Conservation (phyloP, 352 stramenopile genomes). For the Globisporangium canariense region DNA sequence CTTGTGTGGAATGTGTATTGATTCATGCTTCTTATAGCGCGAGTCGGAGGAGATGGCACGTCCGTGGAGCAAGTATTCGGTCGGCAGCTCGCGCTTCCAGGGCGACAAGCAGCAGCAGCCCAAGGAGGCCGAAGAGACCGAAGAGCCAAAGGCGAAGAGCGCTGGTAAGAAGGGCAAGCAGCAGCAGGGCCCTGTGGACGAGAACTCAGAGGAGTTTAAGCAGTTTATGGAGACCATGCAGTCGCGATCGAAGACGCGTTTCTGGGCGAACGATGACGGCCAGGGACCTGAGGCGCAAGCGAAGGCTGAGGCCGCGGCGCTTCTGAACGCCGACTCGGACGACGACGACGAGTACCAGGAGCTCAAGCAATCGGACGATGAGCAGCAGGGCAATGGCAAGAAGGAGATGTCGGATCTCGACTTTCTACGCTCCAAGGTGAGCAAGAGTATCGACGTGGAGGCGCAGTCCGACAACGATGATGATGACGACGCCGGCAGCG, state of each 20-base stretch:
- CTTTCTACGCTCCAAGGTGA: conserved; percentile 93
- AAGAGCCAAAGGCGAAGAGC: conserved; percentile 19
- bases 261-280: conserved; percentile 90
- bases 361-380: conserved; percentile 25
- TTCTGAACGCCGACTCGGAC: conserved; percentile 34
- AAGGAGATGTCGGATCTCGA: conserved; percentile 87
- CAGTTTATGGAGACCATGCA: conserved; percentile 92
- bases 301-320: conserved; percentile 22
- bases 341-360: conserved; percentile 90
- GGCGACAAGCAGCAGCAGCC: conserved; percentile 27
- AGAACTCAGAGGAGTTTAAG: conserved; percentile 63
- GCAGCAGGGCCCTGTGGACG: conserved; percentile 23
- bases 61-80: conserved; percentile 89
- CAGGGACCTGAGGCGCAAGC: conserved; percentile 35
- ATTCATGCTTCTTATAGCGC: conserved; percentile 15
- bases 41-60: conserved; percentile 61
- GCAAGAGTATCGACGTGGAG: conserved; percentile 87
- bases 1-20: conserved; percentile 11
- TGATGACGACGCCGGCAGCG: conserved; percentile 22
- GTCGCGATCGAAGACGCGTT: conserved; percentile 83
- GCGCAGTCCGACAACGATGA: conserved; percentile 30
- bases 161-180: conserved; percentile 28
- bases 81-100: conserved; percentile 74
- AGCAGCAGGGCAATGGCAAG: conserved; percentile 21
- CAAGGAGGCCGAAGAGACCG: conserved; percentile 19